Conservation (phyloP, 306 rosid genomes). For the Macrotyloma uniflorum region DNA sequence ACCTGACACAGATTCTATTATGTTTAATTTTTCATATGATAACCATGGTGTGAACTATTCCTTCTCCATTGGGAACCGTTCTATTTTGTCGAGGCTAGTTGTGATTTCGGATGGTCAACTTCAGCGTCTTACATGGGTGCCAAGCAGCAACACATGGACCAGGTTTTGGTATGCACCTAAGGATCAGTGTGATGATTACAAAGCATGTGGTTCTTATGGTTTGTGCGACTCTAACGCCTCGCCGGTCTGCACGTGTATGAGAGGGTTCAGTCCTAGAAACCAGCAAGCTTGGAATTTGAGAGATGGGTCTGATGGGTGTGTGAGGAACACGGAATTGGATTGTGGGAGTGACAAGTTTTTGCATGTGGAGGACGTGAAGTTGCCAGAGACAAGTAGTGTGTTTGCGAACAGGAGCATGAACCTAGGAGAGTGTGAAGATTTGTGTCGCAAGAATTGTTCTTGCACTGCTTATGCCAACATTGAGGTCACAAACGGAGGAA, state of each 20-base stretch:
- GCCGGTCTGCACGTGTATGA: slow-evolving; percentile 66
- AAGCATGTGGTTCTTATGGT: slow-evolving; percentile 64
- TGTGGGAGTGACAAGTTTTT: slow-evolving; percentile 57
- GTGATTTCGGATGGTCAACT: slow-evolving; percentile 45
- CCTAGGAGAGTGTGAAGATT: slow-evolving; percentile 43
- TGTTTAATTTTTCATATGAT: slow-evolving; percentile 38
- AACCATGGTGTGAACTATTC: slow-evolving; percentile 55
- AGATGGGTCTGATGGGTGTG: slow-evolving; percentile 82
- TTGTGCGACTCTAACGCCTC: slow-evolving; percentile 64
- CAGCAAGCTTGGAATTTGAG: slow-evolving; percentile 65
- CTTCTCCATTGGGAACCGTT: slow-evolving; percentile 29
- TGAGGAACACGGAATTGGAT: slow-evolving; percentile 50
- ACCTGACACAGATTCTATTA: slow-evolving; percentile 32
- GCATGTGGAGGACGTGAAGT: slow-evolving; percentile 48
- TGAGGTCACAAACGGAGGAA: slow-evolving; percentile 46
- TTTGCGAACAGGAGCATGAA: slow-evolving; percentile 50
- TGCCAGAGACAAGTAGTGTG: slow-evolving; percentile 64
- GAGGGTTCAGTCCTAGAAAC: slow-evolving; percentile 64
- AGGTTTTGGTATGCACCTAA: slow-evolving; percentile 65
- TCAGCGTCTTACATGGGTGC: slow-evolving; percentile 54
- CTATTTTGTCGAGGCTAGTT: slow-evolving; percentile 46
- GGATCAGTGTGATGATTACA: slow-evolving; percentile 63
- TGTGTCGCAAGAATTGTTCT: slow-evolving; percentile 60
- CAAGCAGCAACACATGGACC: slow-evolving; percentile 49
- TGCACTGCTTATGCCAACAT: slow-evolving; percentile 65